phyloP scores from a whole-genome alignment of 2,329 filamentous ascomycete genomes.

The Tolypocladium ophioglossoides region DNA sequence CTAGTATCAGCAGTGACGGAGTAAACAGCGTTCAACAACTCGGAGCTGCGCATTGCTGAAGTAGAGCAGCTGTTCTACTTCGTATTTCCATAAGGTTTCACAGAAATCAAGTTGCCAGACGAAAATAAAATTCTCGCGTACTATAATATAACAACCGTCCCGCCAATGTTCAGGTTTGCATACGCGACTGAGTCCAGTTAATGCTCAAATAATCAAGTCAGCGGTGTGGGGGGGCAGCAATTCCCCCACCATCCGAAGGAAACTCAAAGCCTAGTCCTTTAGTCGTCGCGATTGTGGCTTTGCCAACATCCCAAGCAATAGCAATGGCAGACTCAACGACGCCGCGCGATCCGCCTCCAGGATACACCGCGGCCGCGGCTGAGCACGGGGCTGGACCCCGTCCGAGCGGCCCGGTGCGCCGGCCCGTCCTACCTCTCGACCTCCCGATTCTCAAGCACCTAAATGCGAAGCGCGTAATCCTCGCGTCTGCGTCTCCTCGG shows the following conservation, averaged over 20 bases:
- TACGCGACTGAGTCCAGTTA: not conserved
- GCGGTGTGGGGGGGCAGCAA: not conserved
- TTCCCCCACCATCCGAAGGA: not conserved
- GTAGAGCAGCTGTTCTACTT: not conserved
- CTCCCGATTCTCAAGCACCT: conserved; percentile 72
- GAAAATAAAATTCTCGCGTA: not conserved
- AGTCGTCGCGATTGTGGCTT: not conserved
- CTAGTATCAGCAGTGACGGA: not conserved
- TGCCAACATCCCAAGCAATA: not conserved
- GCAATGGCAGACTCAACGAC: conserved; percentile 18
- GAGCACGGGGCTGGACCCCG: conserved; percentile 22
- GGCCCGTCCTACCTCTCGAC: conserved; percentile 56
- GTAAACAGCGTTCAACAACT: not conserved
- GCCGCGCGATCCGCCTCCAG: conserved; percentile 31
- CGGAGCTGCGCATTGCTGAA: too few relatives aligned
- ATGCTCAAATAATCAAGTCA: not conserved
- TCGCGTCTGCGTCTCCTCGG: conserved; percentile 82
- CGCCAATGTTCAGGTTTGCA: not conserved
- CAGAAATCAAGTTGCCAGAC: not conserved
- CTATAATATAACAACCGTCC: not conserved
- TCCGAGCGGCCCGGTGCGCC: conserved; percentile 24
- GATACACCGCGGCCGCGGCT: conserved; percentile 30
- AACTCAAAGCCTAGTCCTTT: not conserved
- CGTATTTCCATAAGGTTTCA: not conserved
- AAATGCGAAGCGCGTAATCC: conserved; percentile 69